These are phyloP conservation scores for Heliosperma pusillum DNA, from an alignment of 148 eudicot species.

Conservation along the genomic window DNA sequence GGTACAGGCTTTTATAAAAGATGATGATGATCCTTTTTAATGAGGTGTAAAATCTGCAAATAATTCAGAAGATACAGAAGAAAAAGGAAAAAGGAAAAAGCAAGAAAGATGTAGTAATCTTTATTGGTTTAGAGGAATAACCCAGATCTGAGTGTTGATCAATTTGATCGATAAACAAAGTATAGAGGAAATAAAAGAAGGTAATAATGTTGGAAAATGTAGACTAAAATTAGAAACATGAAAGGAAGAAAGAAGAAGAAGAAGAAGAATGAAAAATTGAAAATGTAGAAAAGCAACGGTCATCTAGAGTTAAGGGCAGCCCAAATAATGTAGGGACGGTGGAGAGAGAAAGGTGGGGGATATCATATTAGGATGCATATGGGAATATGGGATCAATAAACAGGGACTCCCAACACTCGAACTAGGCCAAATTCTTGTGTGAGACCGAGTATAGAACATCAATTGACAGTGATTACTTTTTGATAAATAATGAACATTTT, in stretches of 20 bases:
- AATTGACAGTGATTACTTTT: too few relatives aligned
- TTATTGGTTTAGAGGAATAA: slow-evolving; percentile 41
- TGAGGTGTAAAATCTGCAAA: slow-evolving; percentile 66
- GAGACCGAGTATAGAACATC: too few relatives aligned
- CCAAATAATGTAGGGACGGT: slow-evolving; percentile 16
- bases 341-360: slow-evolving; percentile 24
- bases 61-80: slow-evolving; percentile 24
- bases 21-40: slow-evolving; percentile 37
- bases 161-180: slow-evolving; percentile 30
- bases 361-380: too few relatives aligned
- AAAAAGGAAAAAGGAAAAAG: slow-evolving; percentile 29
- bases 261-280: slow-evolving; percentile 18
- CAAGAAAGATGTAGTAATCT: slow-evolving; percentile 47
- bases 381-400: too few relatives aligned
- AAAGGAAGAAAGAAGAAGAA: slow-evolving; percentile 22
- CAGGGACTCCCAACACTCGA: not conserved
- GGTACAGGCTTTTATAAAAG: slow-evolving; percentile 15
- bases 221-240: slow-evolving; percentile 45
- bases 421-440: too few relatives aligned
- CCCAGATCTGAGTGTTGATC: slow-evolving; percentile 41
- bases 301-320: slow-evolving; percentile 24
- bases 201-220: not conserved
- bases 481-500: too few relatives aligned
- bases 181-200: slow-evolving; percentile 30
- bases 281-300: slow-evolving; percentile 34